A percentile compares a stretch with the other conserved stretches of the same genome.
These are phyloP conservation scores for Rubroboletus pulcherrimus DNA, from an alignment of 768 basidiomycete genomes.

Conservation along the genomic window DNA sequence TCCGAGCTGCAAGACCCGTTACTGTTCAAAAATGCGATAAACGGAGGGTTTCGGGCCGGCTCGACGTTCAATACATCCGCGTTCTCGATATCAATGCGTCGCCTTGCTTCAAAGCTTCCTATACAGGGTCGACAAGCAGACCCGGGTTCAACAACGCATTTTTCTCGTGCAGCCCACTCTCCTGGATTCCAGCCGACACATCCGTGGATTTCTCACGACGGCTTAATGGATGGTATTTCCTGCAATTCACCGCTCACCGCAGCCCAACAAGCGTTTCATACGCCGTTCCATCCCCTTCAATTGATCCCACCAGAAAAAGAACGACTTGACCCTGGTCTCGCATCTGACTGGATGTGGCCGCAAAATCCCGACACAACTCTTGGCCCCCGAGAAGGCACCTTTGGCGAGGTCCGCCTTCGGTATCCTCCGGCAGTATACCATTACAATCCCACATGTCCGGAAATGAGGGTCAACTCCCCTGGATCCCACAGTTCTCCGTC, in stretches of 20 bases:
- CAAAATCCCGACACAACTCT: conserved; percentile 8
- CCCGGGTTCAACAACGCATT: conserved; percentile 10
- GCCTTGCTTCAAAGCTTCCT: conserved; percentile 30
- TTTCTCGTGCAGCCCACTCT: conserved; percentile 10
- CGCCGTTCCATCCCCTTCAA: conserved; percentile 25
- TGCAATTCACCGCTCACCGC: conserved; percentile 19
- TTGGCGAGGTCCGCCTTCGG: conserved; percentile 10
- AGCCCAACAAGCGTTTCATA: conserved; percentile 29
- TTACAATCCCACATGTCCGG: conserved; percentile 4
- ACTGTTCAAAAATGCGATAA: conserved; percentile 13
- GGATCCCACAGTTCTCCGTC: conserved; percentile 2
- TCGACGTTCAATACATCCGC: conserved; percentile 14
- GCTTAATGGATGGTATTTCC: conserved; percentile 3
- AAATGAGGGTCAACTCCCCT: conserved; percentile 2
- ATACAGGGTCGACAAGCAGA: conserved; percentile 19
- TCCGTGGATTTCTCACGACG: conserved; percentile 14
- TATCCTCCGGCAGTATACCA: conserved; percentile 5
- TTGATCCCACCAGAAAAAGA: conserved; percentile 15
- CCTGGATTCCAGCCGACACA: conserved; percentile 16
- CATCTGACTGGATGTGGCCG: conserved; percentile 19
- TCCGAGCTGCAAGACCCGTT: conserved; percentile 12
- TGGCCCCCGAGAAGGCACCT: conserved; percentile 1
- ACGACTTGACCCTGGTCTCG: neutral
- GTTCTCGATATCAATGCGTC: conserved; percentile 32
- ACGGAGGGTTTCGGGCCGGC: conserved; percentile 7